Evolutionary conservation across 805 yeast genomes (phyloP).

Genomic region (Candida alai): DNA sequence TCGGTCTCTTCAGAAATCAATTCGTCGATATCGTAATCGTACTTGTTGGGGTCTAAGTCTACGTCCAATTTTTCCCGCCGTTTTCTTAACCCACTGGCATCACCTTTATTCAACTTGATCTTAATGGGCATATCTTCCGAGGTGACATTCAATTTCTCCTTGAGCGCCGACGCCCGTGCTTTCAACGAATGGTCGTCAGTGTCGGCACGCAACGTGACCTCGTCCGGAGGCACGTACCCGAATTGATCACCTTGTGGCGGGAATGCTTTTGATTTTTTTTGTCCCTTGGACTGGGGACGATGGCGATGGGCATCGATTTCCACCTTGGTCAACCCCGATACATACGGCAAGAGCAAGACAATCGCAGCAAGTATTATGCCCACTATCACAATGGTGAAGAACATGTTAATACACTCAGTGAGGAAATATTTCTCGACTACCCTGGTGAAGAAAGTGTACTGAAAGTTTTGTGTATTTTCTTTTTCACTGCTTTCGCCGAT

Average conservation of each 20-base stretch:
- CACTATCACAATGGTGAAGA: conserved; percentile 34
- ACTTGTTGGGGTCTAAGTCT: conserved; percentile 37
- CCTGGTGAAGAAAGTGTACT: background rate
- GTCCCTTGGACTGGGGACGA: conserved; percentile 5
- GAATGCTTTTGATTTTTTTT: conserved; percentile 1
- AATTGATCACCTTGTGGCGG: conserved; percentile 11
- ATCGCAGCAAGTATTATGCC: conserved; percentile 40
- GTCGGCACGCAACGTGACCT: conserved; percentile 16
- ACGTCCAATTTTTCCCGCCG: conserved; percentile 30
- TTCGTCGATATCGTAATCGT: conserved; percentile 43
- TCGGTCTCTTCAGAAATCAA: conserved; percentile 35
- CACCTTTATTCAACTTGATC: conserved; percentile 24
- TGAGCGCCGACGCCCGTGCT: conserved; percentile 20
- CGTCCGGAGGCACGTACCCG: conserved; percentile 43
- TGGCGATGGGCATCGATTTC: conserved; percentile 25
- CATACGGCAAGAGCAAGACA: conserved; percentile 43
- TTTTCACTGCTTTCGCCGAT: conserved; percentile 1
- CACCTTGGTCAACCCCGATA: conserved; percentile 47
- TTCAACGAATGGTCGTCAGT: conserved; percentile 11
- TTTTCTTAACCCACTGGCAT: conserved; percentile 20
- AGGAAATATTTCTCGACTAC: conserved; percentile 2
- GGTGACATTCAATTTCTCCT: conserved; percentile 29
- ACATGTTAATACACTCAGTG: conserved; percentile 21
- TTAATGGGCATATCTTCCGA: conserved; percentile 35
- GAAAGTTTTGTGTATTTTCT: background rate